Percentiles rank a stretch among this genome's conserved stretches.
phyloP scores from a whole-genome alignment of 2,329 filamentous ascomycete species.

The Tolypocladium pustulatum region DNA sequence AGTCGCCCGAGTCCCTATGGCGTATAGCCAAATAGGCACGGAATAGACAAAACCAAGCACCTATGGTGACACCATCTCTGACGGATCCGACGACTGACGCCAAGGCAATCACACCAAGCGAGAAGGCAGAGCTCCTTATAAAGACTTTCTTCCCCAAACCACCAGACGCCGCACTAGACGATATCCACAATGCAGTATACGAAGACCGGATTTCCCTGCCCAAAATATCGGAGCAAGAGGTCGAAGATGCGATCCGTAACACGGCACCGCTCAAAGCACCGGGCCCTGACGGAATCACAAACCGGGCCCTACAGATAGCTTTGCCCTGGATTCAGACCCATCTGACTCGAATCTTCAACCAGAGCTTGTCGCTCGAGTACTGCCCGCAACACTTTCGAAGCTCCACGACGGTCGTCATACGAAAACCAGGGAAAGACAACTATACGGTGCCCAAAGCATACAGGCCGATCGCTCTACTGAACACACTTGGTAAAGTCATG shows the following conservation, averaged over 20 bases:
- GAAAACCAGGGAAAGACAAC: background rate
- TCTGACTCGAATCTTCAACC: background rate
- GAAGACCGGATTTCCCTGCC: background rate
- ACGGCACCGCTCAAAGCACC: background rate
- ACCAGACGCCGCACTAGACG: background rate
- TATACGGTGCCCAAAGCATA: background rate
- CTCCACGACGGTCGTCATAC: background rate
- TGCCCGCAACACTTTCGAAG: background rate
- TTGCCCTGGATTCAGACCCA: background rate
- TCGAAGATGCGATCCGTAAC: too few relatives aligned
- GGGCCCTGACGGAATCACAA: background rate
- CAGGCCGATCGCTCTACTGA: background rate
- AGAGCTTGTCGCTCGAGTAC: background rate
- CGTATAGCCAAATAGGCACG: background rate
- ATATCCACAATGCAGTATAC: background rate
- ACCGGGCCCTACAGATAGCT: background rate
- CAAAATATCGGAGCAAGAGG: background rate
- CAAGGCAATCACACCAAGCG: background rate
- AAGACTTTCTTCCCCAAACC: background rate
- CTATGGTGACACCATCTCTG: background rate
- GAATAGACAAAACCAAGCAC: background rate
- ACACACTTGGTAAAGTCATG: background rate
- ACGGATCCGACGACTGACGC: background rate
- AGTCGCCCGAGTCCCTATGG: too few relatives aligned
- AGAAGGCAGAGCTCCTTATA: background rate